Conservation (phyloP, 345 rosid genomes). For the Populus simonii region DNA sequence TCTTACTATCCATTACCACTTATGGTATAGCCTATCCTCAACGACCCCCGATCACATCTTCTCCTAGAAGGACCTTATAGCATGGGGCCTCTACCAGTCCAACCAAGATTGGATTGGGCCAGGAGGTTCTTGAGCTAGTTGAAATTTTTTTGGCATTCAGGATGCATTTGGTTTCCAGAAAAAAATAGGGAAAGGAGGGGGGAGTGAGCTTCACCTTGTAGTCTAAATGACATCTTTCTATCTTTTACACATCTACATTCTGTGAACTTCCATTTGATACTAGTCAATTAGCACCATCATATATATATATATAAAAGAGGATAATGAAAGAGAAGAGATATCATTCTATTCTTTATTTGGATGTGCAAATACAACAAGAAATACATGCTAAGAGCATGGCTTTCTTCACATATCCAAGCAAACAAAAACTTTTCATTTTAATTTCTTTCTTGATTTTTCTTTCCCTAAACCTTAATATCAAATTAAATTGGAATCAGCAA, state of each 20-base stretch:
- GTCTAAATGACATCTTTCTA: neutral
- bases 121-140: too few relatives aligned
- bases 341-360: neutral
- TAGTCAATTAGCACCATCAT: neutral
- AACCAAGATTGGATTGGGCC: too few relatives aligned
- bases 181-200: neutral
- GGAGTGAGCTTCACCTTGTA: neutral
- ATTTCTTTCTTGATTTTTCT: neutral
- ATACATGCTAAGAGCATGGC: neutral
- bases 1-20: too few relatives aligned
- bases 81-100: neutral
- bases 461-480: neutral
- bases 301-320: too few relatives aligned
- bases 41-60: too few relatives aligned
- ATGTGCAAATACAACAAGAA: neutral
- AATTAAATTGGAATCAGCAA: neutral
- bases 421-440: neutral
- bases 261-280: neutral
- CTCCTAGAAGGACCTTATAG: too few relatives aligned
- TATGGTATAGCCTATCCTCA: too few relatives aligned
- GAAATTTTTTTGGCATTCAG: too few relatives aligned
- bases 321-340: neutral
- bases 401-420: neutral
- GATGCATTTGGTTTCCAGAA: neutral
- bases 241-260: neutral